Base-by-base conservation (phyloP, 1,139 yeast genomes). In the Hyphopichia burtonii region DNA sequence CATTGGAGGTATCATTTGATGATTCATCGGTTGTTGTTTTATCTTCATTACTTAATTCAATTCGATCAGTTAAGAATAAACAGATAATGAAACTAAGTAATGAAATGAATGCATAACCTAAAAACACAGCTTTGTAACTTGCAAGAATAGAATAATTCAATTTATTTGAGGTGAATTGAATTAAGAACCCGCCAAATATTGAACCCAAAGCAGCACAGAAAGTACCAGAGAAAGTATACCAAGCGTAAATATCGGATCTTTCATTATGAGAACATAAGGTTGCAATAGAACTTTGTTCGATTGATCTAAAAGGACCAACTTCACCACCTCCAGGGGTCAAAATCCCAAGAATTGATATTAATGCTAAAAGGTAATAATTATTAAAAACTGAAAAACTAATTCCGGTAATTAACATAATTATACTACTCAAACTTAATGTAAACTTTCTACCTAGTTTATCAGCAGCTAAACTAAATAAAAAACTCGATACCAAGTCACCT, bases 311-410 rank as follows among this genome's bases (percentile, higher is more conserved):
- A 0, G 74, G 70, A 0, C 76, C 75, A 14, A 70, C 75, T 45
- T 71, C 77, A 2, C 70, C 72, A 1, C 76, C 76, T 23, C 66
- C 61, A 4, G 74, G 73, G 1, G 75, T 69, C 31, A 71, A 53
- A 14, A 68, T 63, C 2, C 77, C 76, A 8, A 66, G 25, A 9
- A 64, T 48, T 0, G 69, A 66, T 18, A 58, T 52, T 0, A 49
- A 38, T 18, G 63, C 53, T 36, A 71, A 50, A 3, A 65, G 20
- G 11, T 45, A 44, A 22, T 52, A 58, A 42, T 58, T 57, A 27
- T 55, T 55, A 4, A 57, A 43, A 6, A 54, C 18, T 2, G 53
- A 50, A 45, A 69, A 68, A 1, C 54, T 54, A 10, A 59, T 30
- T 2, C 67, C 71, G 0, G 76, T 70, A 5, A 57, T 32, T 2